Evolutionary conservation across 2,329 filamentous ascomycete genomes (phyloP), one percentile per base, ranked within the genome.

Genomic region (Trichoderma sp.): DNA sequence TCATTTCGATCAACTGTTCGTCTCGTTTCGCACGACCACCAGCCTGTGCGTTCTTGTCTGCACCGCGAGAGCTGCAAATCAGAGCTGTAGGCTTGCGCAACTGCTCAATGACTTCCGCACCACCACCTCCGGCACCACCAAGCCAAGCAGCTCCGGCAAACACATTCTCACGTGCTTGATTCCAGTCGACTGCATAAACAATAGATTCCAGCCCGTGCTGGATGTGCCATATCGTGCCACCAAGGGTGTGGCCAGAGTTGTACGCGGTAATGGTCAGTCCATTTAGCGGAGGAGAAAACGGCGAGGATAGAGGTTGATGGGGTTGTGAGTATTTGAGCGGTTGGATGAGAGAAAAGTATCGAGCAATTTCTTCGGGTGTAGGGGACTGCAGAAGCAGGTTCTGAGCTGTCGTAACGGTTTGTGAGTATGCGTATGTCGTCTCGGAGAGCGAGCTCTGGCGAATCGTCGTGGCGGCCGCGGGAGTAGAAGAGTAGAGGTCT

Each of bases 161-260:
- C 18, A 98, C 95, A 84, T 98, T 97, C 83, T 99, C 97, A 79
- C 95, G 91, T n/a, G 94, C 95, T 84, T 98, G 95, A 80, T 98
- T 98, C 97, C 97, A 99, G 81, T 98, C 96, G 21, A 98, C 94
- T 0, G 97, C 96, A 81, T 99, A 98, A 1, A 99, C 95, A 59
- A 99, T 96, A 1, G 95, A 98, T 83, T 99, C 97, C 82, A 98
- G 89, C 0, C 95, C 95, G 86, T 98, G 95, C 81, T 98, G 96
- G 78, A 99, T 95, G 81, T 98, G 96, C 97, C 97, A 99, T 86
- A 99, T 98, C 29, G 97, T 98, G 74, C 97, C 97, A 83, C 97
- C 97, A 0, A 98, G 90, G 0, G 96, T 98, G 82, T 98, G 96
- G 78, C 97, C 97, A 8, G 97, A 95, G 84, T 97, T 97, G 86